Evolutionary conservation across 1,139 yeast genomes (phyloP).

Genomic region (Trichomonascaceae sp.): DNA sequence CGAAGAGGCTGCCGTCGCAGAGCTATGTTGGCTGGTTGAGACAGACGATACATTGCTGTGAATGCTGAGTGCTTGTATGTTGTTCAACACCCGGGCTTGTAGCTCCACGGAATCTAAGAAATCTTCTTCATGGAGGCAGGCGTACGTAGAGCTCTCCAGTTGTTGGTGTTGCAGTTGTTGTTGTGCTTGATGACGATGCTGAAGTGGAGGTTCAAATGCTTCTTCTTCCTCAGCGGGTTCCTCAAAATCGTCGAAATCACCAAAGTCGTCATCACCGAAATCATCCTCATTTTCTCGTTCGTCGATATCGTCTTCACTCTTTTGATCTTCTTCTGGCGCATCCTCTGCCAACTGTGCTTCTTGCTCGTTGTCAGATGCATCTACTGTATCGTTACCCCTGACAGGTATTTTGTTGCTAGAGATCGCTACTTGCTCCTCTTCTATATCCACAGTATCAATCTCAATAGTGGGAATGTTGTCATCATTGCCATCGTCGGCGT

Average conservation of each 20-base stretch:
- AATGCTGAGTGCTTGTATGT: conserved; percentile 6
- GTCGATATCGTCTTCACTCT: not conserved
- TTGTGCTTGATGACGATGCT: conserved; percentile 1
- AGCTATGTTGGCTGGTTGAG: not conserved
- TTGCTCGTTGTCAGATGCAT: not conserved
- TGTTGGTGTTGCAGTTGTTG: conserved; percentile 1
- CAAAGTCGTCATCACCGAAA: conserved; percentile 11
- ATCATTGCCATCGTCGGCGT: no score
- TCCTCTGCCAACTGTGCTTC: not conserved
- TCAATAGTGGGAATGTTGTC: no score
- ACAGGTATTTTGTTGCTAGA: no score
- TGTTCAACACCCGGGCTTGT: conserved; percentile 13
- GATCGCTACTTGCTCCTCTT: no score
- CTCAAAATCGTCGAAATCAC: conserved; percentile 14
- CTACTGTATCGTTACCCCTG: no score
- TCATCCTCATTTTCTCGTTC: not conserved
- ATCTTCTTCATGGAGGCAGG: conserved; percentile 12
- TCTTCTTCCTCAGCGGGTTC: conserved; percentile 17
- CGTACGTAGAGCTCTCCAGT: not conserved
- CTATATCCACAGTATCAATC: no score
- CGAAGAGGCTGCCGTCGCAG: conserved; percentile 1
- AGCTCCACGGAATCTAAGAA: conserved; percentile 15
- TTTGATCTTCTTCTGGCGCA: conserved; percentile 1
- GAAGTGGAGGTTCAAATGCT: conserved; percentile 5
- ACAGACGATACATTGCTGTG: not conserved